These are phyloP conservation scores for Saitozyma podzolica DNA, from an alignment of 768 basidiomycete species.

Conservation along the genomic window DNA sequence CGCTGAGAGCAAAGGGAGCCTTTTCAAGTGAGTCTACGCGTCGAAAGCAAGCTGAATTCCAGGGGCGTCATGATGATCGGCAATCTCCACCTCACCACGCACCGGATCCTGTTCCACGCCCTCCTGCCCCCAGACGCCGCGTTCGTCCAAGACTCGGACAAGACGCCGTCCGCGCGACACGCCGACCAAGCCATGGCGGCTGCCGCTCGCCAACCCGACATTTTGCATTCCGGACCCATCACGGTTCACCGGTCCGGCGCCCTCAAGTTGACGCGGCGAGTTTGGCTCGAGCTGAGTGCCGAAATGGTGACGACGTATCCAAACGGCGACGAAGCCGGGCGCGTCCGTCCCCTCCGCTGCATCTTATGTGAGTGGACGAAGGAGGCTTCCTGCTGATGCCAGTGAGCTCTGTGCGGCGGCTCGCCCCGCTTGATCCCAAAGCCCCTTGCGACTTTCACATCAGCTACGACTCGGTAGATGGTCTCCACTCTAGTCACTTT, in stretches of 20 bases:
- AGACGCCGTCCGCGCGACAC: constrained; percentile 4
- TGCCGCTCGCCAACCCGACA: constrained; percentile 38
- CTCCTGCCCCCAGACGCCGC: constrained; percentile 57
- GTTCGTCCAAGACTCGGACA: constrained; percentile 25
- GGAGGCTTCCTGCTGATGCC: constrained; percentile 3
- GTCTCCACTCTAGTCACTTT: constrained; percentile 48
- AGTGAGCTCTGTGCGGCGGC: constrained; percentile 60
- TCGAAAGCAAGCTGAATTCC: constrained; percentile 8
- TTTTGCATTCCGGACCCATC: constrained; percentile 61
- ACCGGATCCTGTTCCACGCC: constrained; percentile 67
- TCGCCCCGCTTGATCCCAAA: constrained; percentile 57
- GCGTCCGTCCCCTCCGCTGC: constrained; percentile 60
- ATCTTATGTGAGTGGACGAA: constrained; percentile 56
- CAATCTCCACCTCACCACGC: constrained; percentile 66
- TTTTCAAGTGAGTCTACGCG: constrained; percentile 38
- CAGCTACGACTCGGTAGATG: constrained; percentile 50
- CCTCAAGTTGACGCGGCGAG: constrained; percentile 53
- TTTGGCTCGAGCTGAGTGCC: constrained; percentile 66
- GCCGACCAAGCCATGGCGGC: constrained; percentile 44
- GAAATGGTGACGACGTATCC: constrained; percentile 65
- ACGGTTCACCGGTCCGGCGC: constrained; percentile 53
- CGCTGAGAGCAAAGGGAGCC: constrained; percentile 60
- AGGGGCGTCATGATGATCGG: constrained; percentile 53
- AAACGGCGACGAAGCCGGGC: constrained; percentile 61
- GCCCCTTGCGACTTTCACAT: constrained; percentile 57